Evolutionary conservation across 768 basidiomycete genomes (phyloP), one percentile per base, ranked within the genome.

Genomic region (Naematelia encephala): DNA sequence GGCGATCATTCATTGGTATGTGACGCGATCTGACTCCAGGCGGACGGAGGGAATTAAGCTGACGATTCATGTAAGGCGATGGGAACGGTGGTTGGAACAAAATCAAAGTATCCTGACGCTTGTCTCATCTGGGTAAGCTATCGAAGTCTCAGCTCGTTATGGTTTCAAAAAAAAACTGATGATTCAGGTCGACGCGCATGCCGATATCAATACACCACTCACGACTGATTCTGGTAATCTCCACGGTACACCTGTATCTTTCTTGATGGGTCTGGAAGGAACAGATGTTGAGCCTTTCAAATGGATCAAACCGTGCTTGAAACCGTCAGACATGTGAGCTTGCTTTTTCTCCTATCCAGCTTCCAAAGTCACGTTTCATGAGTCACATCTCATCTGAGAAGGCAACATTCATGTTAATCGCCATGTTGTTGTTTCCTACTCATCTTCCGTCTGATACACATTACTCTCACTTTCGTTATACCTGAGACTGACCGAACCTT

Each of bases 211-310:
- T 78, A 96, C 93, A 4, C 79, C 83, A 11, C 84, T 87, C 56
- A 85, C 89, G 14, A 92, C 92, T 19, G 86, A 76, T 49, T 72
- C 70, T 83, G 94, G 94, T 27, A 97, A 98, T 78, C 87, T 99
- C 47, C 96, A 99, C 78, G 96, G 96, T 61, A 97, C 96, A 87
- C 96, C 96, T 21, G 84, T 98, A 45, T 90, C 96, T 4, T 98
- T 98, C 84, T 84, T 99, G 51, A 75, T 90, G 77, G 76, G 83
- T 78, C 74, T 87, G 14, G 64, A 70, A 16, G 80, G 80, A 4
- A 78, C 78, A 12, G 70, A 78, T 46, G 76, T 79, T 27, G 74
- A 73, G 28, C 80, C 80, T 0, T 77, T 75, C 69, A 58, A 69
- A 57, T 87, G 86, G 85, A 70, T 86, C 52, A 64, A 84, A 85